phyloP scores from a whole-genome alignment of 768 basidiomycete species.

The Postia placenta region DNA sequence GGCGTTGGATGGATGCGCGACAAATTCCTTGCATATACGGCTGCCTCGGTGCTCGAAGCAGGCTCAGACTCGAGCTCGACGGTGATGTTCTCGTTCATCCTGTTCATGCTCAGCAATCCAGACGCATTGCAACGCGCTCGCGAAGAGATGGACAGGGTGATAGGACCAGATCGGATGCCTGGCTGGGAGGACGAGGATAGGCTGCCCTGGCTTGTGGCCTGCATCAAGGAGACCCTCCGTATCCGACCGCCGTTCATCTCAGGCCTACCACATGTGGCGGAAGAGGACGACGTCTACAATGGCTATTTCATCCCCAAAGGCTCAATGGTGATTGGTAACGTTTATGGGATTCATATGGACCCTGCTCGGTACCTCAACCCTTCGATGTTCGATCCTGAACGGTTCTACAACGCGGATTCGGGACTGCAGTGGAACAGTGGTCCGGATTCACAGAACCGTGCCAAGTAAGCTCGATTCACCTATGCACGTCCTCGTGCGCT shows the following conservation, averaged over 20 bases:
- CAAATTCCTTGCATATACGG: constrained; percentile 24
- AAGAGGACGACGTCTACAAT: no score
- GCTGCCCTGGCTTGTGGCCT: constrained; percentile 48
- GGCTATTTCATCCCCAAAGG: constrained; percentile 25
- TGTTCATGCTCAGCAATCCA: no score
- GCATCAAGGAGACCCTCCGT: constrained; percentile 36
- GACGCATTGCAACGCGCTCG: no score
- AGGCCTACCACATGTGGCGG: constrained; percentile 3
- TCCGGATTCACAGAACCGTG: constrained; percentile 4
- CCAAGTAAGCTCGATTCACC: neutral
- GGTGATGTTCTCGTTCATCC: constrained; percentile 22
- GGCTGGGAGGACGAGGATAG: constrained; percentile 41
- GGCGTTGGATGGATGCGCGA: no score
- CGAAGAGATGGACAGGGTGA: no score
- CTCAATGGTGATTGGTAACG: constrained; percentile 16
- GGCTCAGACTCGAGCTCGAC: constrained; percentile 25
- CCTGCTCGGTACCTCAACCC: constrained; percentile 16
- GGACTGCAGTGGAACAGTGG: constrained; percentile 9
- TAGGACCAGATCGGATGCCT: constrained; percentile 47
- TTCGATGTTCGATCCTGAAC: constrained; percentile 13
- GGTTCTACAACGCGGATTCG: constrained; percentile 9
- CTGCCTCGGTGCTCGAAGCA: constrained; percentile 25
- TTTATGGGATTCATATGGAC: constrained; percentile 21
- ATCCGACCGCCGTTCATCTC: neutral
- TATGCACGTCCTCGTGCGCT: neutral